phyloP scores from a whole-genome alignment of 2,329 filamentous ascomycete species.

The Didymella sp. region DNA sequence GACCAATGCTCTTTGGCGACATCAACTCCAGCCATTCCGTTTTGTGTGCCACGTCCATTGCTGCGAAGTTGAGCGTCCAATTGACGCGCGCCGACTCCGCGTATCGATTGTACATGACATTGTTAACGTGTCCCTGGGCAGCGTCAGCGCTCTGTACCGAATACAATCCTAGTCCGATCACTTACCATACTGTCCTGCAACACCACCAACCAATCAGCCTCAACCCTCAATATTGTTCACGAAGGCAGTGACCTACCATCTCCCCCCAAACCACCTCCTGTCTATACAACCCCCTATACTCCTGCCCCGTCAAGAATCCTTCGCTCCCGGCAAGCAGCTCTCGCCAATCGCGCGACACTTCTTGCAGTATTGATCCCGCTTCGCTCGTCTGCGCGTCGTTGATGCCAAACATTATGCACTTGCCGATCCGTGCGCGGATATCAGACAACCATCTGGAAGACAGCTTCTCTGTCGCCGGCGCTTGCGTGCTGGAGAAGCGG shows the following conservation, averaged over 20 bases:
- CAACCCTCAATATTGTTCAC: background rate
- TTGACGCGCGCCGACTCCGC: constrained; percentile 83
- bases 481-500: constrained; percentile 17
- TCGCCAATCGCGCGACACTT: constrained; percentile 72
- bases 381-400: constrained; percentile 62
- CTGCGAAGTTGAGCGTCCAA: constrained; percentile 75
- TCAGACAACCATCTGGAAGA: constrained; percentile 73
- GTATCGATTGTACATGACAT: constrained; percentile 81
- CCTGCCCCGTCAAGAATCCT: constrained; percentile 72
- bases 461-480: constrained; percentile 37
- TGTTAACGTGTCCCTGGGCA: constrained; percentile 77
- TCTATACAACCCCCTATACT: constrained; percentile 67
- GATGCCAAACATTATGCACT: constrained; percentile 78
- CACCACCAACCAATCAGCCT: constrained; percentile 16
- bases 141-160: constrained; percentile 24
- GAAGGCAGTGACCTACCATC: constrained; percentile 64
- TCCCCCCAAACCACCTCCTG: constrained; percentile 83
- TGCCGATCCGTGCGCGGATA: constrained; percentile 71
- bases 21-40: constrained; percentile 73
- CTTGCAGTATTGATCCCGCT: constrained; percentile 65
- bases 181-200: constrained; percentile 61
- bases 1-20: constrained; percentile 68
- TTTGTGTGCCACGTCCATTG: constrained; percentile 66
- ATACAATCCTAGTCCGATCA: constrained; percentile 10
- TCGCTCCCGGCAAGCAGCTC: constrained; percentile 75